Base-by-base conservation (phyloP, 768 basidiomycete genomes). In the Amanita pallidorosea region DNA sequence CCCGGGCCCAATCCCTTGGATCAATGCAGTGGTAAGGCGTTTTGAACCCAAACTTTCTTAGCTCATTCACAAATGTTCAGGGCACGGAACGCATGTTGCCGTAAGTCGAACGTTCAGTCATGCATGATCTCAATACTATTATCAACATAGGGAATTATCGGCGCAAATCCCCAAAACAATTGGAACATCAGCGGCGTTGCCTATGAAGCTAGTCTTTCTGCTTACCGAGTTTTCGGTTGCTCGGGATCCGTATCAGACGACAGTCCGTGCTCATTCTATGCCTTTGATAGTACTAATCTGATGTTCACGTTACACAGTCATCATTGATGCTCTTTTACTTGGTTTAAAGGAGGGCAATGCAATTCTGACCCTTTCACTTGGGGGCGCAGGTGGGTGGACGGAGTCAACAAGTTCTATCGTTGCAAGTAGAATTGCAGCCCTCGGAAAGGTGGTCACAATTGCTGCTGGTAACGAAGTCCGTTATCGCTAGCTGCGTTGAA, bases 171-270 rank as follows among this genome's bases (percentile, higher is more conserved):
- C 1, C 73, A 66, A 42, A 86, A 85, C 58, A 58, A 62, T 33
- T 83, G 77, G 68, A 79, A 79, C 63, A 77, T 86, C 58, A 79
- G 76, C 44, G 86, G 86, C 49, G 83, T 84, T 36, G 84, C 85
- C 2, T 83, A 74, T 52, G 70, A 72, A 1, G 79, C 83, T 0
- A 72, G 72, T 2, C 62, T 85, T 34, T 72, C 66, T 3, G 60
- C 72, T 4, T 81, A 81, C 65, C 63, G 80, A 46, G 68, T 85
- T 7, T 85, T 83, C 58, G 78, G 80, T 2, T 87, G 86, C 59
- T 55, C 47, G 2, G 80, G 79, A 0, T 60, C 53, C 8, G 70
- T 76, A 52, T 70, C 67, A 43, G 73, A 79, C 57, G 72, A 82
- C 62, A 63, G 81, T 83, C 56, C 40, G 70, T 60, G 27, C 12